Conservation (phyloP, 768 basidiomycete genomes). For the Naganishia vaughanmartiniae region DNA sequence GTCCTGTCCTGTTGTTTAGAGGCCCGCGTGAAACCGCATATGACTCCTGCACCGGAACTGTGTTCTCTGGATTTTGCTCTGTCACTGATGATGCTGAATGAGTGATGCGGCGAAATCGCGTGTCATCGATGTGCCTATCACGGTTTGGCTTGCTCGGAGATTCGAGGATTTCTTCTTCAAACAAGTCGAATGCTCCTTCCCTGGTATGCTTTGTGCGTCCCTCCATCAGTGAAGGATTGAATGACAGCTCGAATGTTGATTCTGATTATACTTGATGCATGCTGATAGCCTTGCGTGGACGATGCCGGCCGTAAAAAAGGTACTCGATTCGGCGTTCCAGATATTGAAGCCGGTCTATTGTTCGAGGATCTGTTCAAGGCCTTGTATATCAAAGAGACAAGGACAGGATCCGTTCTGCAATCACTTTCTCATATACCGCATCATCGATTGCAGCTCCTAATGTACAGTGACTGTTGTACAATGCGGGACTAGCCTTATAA, state of each 20-base stretch:
- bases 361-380: neutral
- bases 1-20: neutral
- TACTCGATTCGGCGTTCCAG: too few species aligned
- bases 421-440: neutral
- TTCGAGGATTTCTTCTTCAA: neutral
- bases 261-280: neutral
- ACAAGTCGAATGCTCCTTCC: slow-evolving; percentile 9
- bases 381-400: too few species aligned
- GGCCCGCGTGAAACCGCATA: neutral
- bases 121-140: neutral
- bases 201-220: neutral
- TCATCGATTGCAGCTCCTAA: neutral
- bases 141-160: neutral
- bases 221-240: neutral
- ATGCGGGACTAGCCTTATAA: too few species aligned
- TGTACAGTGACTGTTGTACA: neutral
- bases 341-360: too few species aligned
- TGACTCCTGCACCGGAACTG: neutral
- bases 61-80: neutral
- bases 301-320: neutral
- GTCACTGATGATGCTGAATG: neutral
- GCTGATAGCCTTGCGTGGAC: neutral
- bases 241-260: neutral
- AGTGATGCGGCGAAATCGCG: neutral
- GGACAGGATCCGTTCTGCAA: neutral